These are phyloP conservation scores for Penicillium crustosum DNA, from an alignment of 2,329 filamentous ascomycete species.

Conservation along the genomic window DNA sequence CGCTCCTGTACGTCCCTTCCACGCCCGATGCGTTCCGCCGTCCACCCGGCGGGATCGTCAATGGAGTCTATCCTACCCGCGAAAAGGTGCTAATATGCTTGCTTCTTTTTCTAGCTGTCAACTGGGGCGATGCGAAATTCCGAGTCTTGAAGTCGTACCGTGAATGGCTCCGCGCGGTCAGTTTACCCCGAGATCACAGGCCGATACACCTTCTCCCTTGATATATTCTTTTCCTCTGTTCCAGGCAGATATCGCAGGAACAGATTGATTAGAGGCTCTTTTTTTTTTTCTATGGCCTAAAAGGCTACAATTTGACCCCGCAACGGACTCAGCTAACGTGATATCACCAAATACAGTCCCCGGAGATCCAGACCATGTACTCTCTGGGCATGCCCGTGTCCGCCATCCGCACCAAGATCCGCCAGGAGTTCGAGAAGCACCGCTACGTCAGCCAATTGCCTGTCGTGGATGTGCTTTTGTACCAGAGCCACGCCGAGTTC, in stretches of 20 bases:
- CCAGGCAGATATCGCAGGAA: neutral
- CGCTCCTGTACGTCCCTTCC: slow-evolving; percentile 65
- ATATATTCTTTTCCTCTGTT: neutral
- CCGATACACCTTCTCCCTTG: slow-evolving; percentile 10
- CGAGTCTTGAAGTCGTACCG: slow-evolving; percentile 88
- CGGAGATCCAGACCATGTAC: slow-evolving; percentile 98
- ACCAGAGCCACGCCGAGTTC: slow-evolving; percentile 89
- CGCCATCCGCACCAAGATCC: slow-evolving; percentile 84
- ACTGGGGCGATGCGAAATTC: slow-evolving; percentile 82
- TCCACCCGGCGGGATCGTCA: slow-evolving; percentile 11
- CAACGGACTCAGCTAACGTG: slow-evolving; percentile 10
- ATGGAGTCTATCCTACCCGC: slow-evolving; percentile 9
- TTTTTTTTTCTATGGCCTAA: neutral
- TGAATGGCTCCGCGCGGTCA: slow-evolving; percentile 93
- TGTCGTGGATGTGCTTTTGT: slow-evolving; percentile 84
- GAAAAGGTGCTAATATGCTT: slow-evolving; percentile 26
- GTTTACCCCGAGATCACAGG: slow-evolving; percentile 43
- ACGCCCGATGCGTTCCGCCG: slow-evolving; percentile 22
- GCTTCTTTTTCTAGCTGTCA: slow-evolving; percentile 63
- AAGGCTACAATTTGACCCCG: neutral
- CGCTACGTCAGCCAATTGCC: slow-evolving; percentile 86
- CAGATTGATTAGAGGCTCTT: neutral
- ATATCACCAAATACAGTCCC: slow-evolving; percentile 61
- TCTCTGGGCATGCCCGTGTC: slow-evolving; percentile 85
- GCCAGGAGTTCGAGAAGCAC: slow-evolving; percentile 95